phyloP scores from a whole-genome alignment of 73 alveolate genomes.

The Strombidium stylifer region DNA sequence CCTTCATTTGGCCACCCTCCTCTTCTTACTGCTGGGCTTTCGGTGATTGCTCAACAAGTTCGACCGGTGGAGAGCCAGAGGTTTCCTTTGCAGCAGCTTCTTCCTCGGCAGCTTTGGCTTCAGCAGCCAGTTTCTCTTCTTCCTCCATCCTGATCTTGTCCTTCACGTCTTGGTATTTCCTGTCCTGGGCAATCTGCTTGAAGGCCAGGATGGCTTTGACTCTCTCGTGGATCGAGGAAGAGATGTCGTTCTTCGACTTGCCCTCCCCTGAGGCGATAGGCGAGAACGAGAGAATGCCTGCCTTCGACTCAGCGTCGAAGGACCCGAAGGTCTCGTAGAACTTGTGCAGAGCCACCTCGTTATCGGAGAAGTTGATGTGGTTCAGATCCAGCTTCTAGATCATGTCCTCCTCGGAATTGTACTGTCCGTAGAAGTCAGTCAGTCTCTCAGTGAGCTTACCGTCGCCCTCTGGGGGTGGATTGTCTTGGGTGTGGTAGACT shows the following conservation, averaged over 20 bases:
- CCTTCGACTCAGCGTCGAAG: not conserved
- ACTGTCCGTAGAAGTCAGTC: constrained; percentile 13
- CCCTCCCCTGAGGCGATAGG: constrained; percentile 5
- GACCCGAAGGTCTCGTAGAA: too few relatives aligned
- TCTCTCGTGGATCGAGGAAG: not conserved
- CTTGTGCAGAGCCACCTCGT: not conserved
- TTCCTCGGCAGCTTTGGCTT: not conserved
- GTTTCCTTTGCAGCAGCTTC: constrained; percentile 5
- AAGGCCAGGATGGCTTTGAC: not conserved
- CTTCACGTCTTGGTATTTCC: constrained; percentile 4
- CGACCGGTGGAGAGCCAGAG: not conserved
- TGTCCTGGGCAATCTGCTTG: not conserved
- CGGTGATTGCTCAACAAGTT: too few relatives aligned
- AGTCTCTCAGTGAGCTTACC: constrained; percentile 81
- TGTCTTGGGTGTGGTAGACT: constrained; percentile 87
- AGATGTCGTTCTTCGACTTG: constrained; percentile 24
- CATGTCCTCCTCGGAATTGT: not conserved
- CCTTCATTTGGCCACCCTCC: not conserved
- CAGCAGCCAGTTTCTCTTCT: not conserved
- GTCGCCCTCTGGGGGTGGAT: constrained; percentile 90
- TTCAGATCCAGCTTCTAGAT: too few relatives aligned
- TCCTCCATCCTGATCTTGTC: not conserved
- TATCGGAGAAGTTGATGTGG: constrained; percentile 6
- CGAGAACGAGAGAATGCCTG: not conserved
- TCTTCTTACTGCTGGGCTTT: too few relatives aligned